Conservation (phyloP, 2,329 filamentous ascomycete species). For the Fusarium liriodendri region DNA sequence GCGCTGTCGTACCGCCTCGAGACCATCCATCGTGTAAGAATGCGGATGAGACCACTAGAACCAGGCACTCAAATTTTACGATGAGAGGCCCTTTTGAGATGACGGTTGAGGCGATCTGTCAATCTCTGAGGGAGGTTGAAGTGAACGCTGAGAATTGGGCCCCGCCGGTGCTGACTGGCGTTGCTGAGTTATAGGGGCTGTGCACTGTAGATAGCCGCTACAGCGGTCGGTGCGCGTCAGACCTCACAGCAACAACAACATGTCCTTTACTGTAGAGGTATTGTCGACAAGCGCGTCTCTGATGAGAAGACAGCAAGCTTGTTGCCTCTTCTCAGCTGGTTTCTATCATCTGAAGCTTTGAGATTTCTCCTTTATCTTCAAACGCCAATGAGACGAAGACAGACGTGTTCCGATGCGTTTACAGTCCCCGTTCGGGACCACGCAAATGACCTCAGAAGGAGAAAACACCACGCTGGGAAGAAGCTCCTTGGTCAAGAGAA, state of each 20-base stretch:
- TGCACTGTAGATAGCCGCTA: constrained; percentile 24
- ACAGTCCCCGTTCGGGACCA: background rate
- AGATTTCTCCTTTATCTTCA: background rate
- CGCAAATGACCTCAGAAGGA: background rate
- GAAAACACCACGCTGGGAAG: background rate
- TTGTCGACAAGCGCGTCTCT: background rate
- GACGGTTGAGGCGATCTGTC: constrained; percentile 27
- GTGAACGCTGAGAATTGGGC: constrained; percentile 18
- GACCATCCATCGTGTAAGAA: constrained; percentile 24
- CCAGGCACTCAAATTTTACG: background rate
- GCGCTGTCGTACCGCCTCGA: constrained; percentile 17
- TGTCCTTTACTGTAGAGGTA: background rate
- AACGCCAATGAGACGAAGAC: background rate
- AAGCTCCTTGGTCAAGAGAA: background rate
- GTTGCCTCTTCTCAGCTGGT: background rate
- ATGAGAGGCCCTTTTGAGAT: background rate
- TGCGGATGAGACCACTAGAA: background rate
- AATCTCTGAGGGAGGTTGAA: constrained; percentile 19
- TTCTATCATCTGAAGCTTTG: background rate
- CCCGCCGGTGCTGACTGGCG: constrained; percentile 32
- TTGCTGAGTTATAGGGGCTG: constrained; percentile 18
- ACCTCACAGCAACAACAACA: background rate
- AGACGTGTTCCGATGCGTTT: no score
- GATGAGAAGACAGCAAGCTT: background rate
- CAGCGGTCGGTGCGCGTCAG: constrained; percentile 1